A percentile compares a stretch with the other conserved stretches of the same genome.
Conservation (phyloP, 2,329 filamentous ascomycete species). For the Fusarium drepaniforme region DNA sequence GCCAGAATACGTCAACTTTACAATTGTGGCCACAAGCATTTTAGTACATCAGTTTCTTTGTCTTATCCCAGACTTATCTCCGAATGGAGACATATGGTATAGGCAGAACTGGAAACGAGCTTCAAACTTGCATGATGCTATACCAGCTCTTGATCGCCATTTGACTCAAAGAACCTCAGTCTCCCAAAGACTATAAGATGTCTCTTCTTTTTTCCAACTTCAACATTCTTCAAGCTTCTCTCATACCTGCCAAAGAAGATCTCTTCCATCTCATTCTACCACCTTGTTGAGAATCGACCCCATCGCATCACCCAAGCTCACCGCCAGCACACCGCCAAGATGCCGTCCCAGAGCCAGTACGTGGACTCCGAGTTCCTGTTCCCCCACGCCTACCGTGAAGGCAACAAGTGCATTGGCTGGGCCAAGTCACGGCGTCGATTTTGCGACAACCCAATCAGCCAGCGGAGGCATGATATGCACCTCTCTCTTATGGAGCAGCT, state of each 20-base stretch:
- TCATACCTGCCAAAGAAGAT: neutral
- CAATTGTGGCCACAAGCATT: neutral
- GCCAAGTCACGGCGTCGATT: neutral
- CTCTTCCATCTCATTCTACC: neutral
- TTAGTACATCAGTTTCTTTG: neutral
- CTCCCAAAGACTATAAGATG: neutral
- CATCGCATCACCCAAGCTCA: neutral
- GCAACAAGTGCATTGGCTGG: constrained; percentile 2
- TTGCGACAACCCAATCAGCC: neutral
- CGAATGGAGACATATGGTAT: neutral
- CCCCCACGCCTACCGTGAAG: neutral
- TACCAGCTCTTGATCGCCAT: neutral
- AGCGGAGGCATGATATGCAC: neutral
- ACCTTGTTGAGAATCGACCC: neutral
- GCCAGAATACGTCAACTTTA: neutral
- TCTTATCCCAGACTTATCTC: neutral
- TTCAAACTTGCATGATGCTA: neutral
- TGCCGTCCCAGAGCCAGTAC: neutral
- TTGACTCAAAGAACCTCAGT: neutral
- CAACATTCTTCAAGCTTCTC: neutral
- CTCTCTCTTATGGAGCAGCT: neutral
- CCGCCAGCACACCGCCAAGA: neutral
- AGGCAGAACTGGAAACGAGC: neutral
- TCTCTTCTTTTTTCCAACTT: neutral
- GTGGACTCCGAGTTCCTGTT: constrained; percentile 5